Percentiles rank a stretch among this genome's conserved stretches.
Evolutionary conservation across 2,329 filamentous ascomycete genomes (phyloP).

Genomic region (Colletotrichum incanum): DNA sequence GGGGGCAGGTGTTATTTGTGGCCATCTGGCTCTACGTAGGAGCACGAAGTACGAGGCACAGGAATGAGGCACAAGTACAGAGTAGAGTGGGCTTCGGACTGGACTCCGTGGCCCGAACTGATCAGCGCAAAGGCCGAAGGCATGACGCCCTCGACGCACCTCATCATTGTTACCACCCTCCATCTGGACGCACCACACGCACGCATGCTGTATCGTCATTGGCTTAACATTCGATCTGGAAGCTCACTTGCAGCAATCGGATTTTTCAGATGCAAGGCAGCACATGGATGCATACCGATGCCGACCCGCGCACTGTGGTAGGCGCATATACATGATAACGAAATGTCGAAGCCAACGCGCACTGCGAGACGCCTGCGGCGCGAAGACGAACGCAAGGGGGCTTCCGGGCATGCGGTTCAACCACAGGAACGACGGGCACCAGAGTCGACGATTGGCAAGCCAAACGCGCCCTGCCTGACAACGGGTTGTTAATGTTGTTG

Average conservation of each 20-base stretch:
- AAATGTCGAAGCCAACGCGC: neutral
- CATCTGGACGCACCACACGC: neutral
- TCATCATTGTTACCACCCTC: neutral
- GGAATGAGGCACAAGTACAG: neutral
- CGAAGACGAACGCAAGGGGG: slow-evolving; percentile 1
- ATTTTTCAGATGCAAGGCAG: neutral
- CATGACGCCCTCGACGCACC: slow-evolving; percentile 1
- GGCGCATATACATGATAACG: neutral
- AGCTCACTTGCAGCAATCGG: slow-evolving; percentile 19
- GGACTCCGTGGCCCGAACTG: slow-evolving; percentile 42
- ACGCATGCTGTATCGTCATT: neutral
- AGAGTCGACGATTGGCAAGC: neutral
- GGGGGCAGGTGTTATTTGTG: neutral
- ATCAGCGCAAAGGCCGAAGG: slow-evolving; percentile 23
- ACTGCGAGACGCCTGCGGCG: neutral
- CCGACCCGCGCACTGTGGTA: neutral
- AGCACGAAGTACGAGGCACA: neutral
- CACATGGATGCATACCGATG: neutral
- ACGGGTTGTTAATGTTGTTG: neutral
- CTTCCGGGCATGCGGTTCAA: slow-evolving; percentile 13
- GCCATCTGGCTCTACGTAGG: neutral
- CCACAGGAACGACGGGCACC: neutral
- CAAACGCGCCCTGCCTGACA: neutral
- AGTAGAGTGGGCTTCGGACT: slow-evolving; percentile 47
- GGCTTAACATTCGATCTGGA: slow-evolving; percentile 3